Base-by-base conservation (phyloP, 2,329 filamentous ascomycete genomes). In the Alternaria burnsii region DNA sequence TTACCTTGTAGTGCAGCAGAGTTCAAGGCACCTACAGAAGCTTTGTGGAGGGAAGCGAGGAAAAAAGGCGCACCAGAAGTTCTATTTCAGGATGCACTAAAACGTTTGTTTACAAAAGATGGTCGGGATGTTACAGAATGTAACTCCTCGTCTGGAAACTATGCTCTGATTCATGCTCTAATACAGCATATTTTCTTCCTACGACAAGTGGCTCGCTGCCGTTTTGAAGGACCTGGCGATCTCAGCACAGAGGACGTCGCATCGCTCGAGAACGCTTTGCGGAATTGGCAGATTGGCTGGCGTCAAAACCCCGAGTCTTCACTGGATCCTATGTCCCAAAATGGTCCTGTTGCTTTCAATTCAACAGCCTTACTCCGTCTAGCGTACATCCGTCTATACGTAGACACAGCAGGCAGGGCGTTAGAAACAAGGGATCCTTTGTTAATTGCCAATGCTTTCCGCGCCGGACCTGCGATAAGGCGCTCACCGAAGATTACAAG, bases 111-210 rank as follows among this genome's bases (percentile, higher is more conserved):
- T 36, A 74, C 73, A 1, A 73, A 71, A 53, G 65, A 71, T 38
- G 74, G 75, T 7, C 59, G 72, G 18, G 71, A 76, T 34, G 67
- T 77, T 14, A 76, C 75, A 3, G 67, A 76, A 43, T 67, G 61
- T 34, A 76, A 71, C 26, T 75, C 74, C 1, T 74, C 72, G 8
- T 69, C 74, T 7, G 90, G 89, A 1, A 90, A 90, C 68, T 91
- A 92, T 65, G 85, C 91, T 8, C 81, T 93, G 34, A 89, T 92
- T 3, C 89, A 92, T 69, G 89, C 89, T 4, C 75, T 93, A 24
- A 84, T 92, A 11, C 90, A 92, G 68, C 89, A 91, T 62, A 88
- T 92, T 16, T 92, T 89, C 72, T 81, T 91, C 38, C 76, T 91
- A 22, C 89, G 90, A 67, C 87, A 90, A 59, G 68, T 77, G 30